phyloP scores from a whole-genome alignment of 768 basidiomycete species.

The Amanita brunnescens region DNA sequence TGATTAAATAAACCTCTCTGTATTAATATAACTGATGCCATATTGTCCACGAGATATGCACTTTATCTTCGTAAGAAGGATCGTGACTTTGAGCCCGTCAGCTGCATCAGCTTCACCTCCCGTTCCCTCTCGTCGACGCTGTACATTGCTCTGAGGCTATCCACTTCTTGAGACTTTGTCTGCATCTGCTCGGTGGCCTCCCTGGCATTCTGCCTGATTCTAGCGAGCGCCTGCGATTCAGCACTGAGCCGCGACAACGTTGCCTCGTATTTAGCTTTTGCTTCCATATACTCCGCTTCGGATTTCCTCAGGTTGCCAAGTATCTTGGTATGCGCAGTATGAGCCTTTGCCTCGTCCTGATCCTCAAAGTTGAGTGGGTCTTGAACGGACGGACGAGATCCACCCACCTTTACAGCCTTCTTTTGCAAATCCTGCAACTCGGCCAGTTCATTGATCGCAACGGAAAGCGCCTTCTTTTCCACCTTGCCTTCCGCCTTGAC shows the following conservation, averaged over 20 bases:
- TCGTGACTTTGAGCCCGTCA: slow-evolving; percentile 23
- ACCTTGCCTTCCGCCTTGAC: slow-evolving; percentile 61
- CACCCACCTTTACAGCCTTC: slow-evolving; percentile 45
- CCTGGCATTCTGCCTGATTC: slow-evolving; percentile 41
- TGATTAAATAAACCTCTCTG: slow-evolving; percentile 5
- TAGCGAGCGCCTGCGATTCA: slow-evolving; percentile 40
- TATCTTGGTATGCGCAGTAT: slow-evolving; percentile 42
- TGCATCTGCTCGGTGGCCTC: slow-evolving; percentile 55
- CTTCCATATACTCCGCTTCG: slow-evolving; percentile 50
- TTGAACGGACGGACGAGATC: background rate
- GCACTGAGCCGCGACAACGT: slow-evolving; percentile 38
- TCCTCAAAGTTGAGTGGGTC: background rate
- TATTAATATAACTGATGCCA: background rate
- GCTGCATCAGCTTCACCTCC: slow-evolving; percentile 36
- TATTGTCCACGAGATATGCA: background rate
- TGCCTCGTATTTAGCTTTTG: slow-evolving; percentile 50
- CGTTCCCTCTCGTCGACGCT: slow-evolving; percentile 67
- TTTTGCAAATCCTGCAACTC: slow-evolving; percentile 67
- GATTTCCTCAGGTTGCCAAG: slow-evolving; percentile 52
- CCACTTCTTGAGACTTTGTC: slow-evolving; percentile 68
- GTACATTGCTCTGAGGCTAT: slow-evolving; percentile 53
- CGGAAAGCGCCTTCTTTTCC: slow-evolving; percentile 52
- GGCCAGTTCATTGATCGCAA: slow-evolving; percentile 56
- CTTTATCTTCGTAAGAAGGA: slow-evolving; percentile 5
- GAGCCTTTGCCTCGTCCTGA: slow-evolving; percentile 51